Evolutionary conservation across 306 rosid genomes (phyloP), one percentile per base, ranked within the genome.

Genomic region (Lagenaria siceraria): DNA sequence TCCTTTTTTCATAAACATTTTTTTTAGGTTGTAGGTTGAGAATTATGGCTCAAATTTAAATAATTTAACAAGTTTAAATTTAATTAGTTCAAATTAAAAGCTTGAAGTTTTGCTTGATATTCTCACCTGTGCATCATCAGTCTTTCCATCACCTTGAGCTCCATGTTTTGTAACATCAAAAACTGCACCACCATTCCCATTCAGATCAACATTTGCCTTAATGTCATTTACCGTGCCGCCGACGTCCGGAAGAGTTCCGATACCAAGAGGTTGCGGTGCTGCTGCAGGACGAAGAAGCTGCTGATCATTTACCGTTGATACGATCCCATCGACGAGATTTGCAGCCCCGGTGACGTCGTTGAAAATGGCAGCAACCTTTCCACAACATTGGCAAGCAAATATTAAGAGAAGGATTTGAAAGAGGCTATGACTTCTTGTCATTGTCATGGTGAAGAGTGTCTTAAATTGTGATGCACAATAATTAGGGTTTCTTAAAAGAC

Each of bases 161-260:
- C 79, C 79, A n/a, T 21, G 24, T 25, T 59, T 58, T 17, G 3
- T 76, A 22, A 76, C 79, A 60, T 76, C 70, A 35, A 36, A 76
- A 22, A 59, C 55, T 43, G 40, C 18, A 27, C n/a, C 38, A 61
- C 35, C 66, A 27, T 27, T 27, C 18, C 10, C 31, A 22, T 56
- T 4, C 31, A 56, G 31, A 56, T 24, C 7, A 56, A 56, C 62
- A 56, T 1, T 5, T 0, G 7, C 62, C 31, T 4, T 24, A 22
- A 27, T 2, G 19, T 8, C 38, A 56, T 56, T 56, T 17, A 15
- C 8, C 1, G 55, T 51, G 29, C 29, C 60, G 12, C 27, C 25
- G 14, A 1, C 10, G 61, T 10, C 2, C 2, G 61, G 9, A 12
- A 10, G 13, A 55, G 61, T 55, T n/a, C 13, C 14, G 29, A 55